Percentiles rank a stretch among this genome's conserved stretches.
Conservation (phyloP, 306 rosid species). For the Cicer bijugum region DNA sequence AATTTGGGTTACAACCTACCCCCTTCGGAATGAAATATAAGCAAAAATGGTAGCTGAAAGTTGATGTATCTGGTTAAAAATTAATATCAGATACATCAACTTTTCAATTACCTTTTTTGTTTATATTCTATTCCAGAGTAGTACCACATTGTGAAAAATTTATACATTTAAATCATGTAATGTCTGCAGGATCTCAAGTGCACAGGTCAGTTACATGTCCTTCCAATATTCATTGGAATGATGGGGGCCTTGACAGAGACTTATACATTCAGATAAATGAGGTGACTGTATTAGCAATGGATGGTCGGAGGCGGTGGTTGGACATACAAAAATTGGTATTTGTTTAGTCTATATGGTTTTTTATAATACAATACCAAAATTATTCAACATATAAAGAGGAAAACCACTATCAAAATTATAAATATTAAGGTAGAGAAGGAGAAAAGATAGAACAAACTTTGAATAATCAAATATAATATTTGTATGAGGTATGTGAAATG, state of each 20-base stretch:
- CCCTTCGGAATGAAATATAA: too few relatives aligned
- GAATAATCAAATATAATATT: constrained; percentile 23
- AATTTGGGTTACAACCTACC: constrained; percentile 23
- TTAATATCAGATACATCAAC: too few relatives aligned
- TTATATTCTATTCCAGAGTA: too few relatives aligned
- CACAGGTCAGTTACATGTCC: constrained; percentile 67
- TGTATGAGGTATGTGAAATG: constrained; percentile 16
- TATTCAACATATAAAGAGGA: constrained; percentile 15
- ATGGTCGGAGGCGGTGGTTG: constrained; percentile 99
- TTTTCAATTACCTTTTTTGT: too few relatives aligned
- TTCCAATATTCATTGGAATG: constrained; percentile 74
- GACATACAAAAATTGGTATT: constrained; percentile 89
- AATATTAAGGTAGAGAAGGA: constrained; percentile 3
- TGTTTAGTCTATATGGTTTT: constrained; percentile 14
- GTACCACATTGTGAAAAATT: constrained; percentile 30
- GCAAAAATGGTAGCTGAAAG: too few relatives aligned
- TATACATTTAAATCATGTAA: constrained; percentile 6
- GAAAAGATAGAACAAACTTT: constrained; percentile 16
- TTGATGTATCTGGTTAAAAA: too few relatives aligned
- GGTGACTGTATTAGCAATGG: constrained; percentile 95
- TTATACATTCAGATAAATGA: constrained; percentile 74
- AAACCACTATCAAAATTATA: neutral
- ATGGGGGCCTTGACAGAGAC: constrained; percentile 93
- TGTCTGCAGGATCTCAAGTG: constrained; percentile 62
- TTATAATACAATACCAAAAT: constrained; percentile 37